phyloP scores from a whole-genome alignment of 257 asterid genomes.

The Penstemon barbatus region DNA sequence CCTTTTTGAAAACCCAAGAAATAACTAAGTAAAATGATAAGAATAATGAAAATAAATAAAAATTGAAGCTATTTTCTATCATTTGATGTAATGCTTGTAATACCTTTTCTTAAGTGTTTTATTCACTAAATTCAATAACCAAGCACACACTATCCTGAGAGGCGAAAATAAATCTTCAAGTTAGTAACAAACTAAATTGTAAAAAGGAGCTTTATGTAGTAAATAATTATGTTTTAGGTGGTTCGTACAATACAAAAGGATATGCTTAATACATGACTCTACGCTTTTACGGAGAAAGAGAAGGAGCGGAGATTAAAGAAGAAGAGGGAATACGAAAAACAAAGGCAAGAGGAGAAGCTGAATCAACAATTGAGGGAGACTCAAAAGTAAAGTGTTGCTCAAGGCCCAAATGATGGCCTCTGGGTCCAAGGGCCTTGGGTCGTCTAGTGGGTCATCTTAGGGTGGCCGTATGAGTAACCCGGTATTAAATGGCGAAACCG shows the following conservation, averaged over 20 bases:
- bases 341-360: conserved; percentile 77
- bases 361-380: conserved; percentile 78
- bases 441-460: conserved; percentile 77
- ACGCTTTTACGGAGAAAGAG: conserved; percentile 61
- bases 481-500: too few species aligned
- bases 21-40: not conserved
- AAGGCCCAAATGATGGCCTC: conserved; percentile 80
- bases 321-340: conserved; percentile 78
- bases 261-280: conserved; percentile 37
- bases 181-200: too few species aligned
- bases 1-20: too few species aligned
- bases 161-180: not conserved
- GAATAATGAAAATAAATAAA: too few species aligned
- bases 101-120: not conserved
- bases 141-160: not conserved
- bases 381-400: conserved; percentile 74
- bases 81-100: not conserved
- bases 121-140: too few species aligned
- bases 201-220: conserved; percentile 8
- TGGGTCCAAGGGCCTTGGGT: conserved; percentile 77
- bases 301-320: conserved; percentile 88
- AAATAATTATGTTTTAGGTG: conserved; percentile 11
- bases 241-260: conserved; percentile 13
- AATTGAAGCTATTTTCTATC: too few species aligned
- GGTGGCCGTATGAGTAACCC: conserved; percentile 78